These are phyloP conservation scores for Xerocomus minutiporus DNA, from an alignment of 1,284 basidiomycete species.

Conservation along the genomic window DNA sequence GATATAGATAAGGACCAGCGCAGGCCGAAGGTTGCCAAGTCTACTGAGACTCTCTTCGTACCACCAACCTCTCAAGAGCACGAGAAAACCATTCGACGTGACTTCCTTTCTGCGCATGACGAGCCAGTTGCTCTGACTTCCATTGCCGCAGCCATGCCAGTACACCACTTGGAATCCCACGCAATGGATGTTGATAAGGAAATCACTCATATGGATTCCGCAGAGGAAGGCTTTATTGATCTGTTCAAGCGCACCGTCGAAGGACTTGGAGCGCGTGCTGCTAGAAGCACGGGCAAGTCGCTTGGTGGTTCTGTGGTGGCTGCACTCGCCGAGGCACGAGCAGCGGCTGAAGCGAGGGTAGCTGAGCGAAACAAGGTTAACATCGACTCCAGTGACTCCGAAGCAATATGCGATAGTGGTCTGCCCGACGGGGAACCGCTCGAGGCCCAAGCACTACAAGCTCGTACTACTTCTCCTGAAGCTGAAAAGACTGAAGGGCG, in stretches of 20 bases:
- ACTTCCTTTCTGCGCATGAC: constrained; percentile 3
- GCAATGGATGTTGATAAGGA: constrained; percentile 16
- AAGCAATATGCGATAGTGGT: constrained; percentile 12
- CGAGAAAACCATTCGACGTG: constrained; percentile 5
- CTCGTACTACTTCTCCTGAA: background rate
- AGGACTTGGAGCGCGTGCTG: constrained; percentile 55
- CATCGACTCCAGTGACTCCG: constrained; percentile 33
- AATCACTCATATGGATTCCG: constrained; percentile 13
- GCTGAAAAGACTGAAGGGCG: constrained; percentile 8
- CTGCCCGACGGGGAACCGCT: constrained; percentile 2
- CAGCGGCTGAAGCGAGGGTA: constrained; percentile 65
- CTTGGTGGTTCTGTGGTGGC: constrained; percentile 51
- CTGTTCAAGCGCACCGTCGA: constrained; percentile 65
- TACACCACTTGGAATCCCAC: constrained; percentile 7
- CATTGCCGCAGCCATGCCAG: background rate
- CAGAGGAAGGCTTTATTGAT: constrained; percentile 49
- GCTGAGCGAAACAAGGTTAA: constrained; percentile 55
- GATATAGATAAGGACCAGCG: constrained; percentile 39
- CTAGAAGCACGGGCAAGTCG: constrained; percentile 63
- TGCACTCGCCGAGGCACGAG: constrained; percentile 64
- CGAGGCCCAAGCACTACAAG: constrained; percentile 15
- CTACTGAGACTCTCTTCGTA: constrained; percentile 33
- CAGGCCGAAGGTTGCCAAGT: constrained; percentile 48
- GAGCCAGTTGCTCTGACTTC: constrained; percentile 1
- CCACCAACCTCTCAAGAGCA: constrained; percentile 28